Evolutionary conservation across 2,329 filamentous ascomycete species (phyloP), one percentile per base, ranked within the genome.

Genomic region (Xylariales sp.): DNA sequence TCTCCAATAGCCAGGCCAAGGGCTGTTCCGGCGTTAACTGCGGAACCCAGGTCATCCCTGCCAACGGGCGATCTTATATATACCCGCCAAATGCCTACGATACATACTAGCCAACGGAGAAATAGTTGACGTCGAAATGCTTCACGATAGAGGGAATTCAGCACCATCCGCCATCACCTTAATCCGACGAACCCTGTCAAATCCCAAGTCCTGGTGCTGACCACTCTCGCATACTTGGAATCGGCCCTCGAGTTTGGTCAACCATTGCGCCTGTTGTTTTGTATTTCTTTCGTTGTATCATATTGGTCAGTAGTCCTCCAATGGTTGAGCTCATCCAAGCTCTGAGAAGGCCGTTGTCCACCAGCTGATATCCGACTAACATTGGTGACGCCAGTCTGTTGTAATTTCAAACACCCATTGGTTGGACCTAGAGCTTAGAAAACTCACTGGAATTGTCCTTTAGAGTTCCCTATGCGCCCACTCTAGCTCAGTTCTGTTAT

Each of bases 281-380:
- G 47, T 48, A 53, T 50, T 54, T 46, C 50, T 46, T 57, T 55
- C 53, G 39, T 57, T 65, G 61, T 66, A 65, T 59, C 57, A 65
- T 67, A 66, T 64, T 65, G 63, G 64, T 66, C 56, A 65, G 64
- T 64, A 45, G 32, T 50, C 53, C 46, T 58, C 59, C 54, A 60
- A 60, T 58, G 37, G 45, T 35, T 45, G 32, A 31, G 34, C 40
- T 21, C 37, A 31, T 22, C 12, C 40, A 38, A 32, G 40, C 44
- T 40, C 24, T n/a, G n/a, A n/a, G 34, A 45, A 42, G 39, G 43
- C 43, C 43, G 32, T 45, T 32, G 33, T 40, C 38, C 39, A 40
- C 36, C 31, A 46, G 44, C 19, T 43, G 45, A 47, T 43, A 18
- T 43, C 38, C 40, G 42, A 45, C 53, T 59, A 52, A 54, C 45